Evolutionary conservation across 1,284 basidiomycete genomes (phyloP).

Genomic region (Ceraceosorus guamensis): DNA sequence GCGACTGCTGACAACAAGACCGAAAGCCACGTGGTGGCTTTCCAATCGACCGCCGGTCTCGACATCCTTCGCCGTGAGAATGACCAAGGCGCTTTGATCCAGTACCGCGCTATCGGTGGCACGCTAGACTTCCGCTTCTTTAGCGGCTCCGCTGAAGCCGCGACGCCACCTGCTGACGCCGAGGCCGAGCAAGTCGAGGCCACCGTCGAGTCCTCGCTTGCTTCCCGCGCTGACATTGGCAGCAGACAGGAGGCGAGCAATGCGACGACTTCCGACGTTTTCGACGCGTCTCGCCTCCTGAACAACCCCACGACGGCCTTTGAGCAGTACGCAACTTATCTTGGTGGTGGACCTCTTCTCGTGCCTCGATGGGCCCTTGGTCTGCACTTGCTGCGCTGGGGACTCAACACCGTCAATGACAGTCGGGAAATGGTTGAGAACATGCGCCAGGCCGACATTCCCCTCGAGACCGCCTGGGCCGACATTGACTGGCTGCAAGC

Average conservation of each 20-base stretch:
- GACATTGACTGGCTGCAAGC: constrained; percentile 64
- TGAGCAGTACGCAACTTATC: constrained; percentile 29
- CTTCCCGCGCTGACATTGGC: too few species aligned
- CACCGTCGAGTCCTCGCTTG: background rate
- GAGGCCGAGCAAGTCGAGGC: background rate
- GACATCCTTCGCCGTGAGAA: constrained; percentile 25
- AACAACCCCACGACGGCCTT: constrained; percentile 27
- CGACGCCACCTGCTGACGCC: background rate
- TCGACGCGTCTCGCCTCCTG: background rate
- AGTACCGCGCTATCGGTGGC: constrained; percentile 34
- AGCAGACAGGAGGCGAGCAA: background rate
- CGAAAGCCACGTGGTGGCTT: constrained; percentile 19
- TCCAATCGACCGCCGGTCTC: constrained; percentile 28
- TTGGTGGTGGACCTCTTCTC: constrained; percentile 20
- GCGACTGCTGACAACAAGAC: constrained; percentile 50
- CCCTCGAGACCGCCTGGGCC: constrained; percentile 70
- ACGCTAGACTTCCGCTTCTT: constrained; percentile 36
- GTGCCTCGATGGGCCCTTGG: constrained; percentile 30
- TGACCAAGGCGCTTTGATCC: constrained; percentile 11
- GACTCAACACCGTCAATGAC: constrained; percentile 24
- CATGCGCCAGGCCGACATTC: constrained; percentile 51
- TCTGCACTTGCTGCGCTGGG: constrained; percentile 38
- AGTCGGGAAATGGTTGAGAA: constrained; percentile 18
- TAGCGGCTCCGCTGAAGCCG: constrained; percentile 10
- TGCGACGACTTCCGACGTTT: background rate